Percentiles rank a stretch among this genome's conserved stretches.
These are phyloP conservation scores for Fusarium gaditjirri DNA, from an alignment of 2,329 filamentous ascomycete species.

Conservation along the genomic window DNA sequence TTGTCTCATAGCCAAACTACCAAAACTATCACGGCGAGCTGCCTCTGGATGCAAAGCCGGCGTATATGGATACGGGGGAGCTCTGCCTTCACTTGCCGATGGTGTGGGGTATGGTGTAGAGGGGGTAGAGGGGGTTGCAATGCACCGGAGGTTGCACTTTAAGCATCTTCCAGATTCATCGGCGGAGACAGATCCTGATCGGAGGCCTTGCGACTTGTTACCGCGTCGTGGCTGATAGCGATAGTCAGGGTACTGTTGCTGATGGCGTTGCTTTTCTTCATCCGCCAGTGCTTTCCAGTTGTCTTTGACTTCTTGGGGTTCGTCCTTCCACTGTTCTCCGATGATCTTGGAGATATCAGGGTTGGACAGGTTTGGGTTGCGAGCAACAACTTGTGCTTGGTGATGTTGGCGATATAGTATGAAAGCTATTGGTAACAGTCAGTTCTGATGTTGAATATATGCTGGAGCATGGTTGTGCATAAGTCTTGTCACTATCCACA, in stretches of 20 bases:
- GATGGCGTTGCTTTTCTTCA: slow-evolving; percentile 91
- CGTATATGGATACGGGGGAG: slow-evolving; percentile 36
- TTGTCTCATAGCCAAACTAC: slow-evolving; percentile 35
- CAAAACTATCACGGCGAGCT: slow-evolving; percentile 45
- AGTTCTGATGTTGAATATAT: slow-evolving; percentile 25
- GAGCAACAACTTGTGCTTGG: slow-evolving; percentile 81
- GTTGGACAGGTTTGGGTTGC: slow-evolving; percentile 90
- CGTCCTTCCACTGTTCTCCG: slow-evolving; percentile 87
- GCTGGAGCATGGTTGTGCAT: neutral
- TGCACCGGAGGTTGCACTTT: slow-evolving; percentile 77
- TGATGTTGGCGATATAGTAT: slow-evolving; percentile 96
- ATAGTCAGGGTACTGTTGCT: slow-evolving; percentile 91
- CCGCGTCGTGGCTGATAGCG: slow-evolving; percentile 88
- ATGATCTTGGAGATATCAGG: slow-evolving; percentile 98
- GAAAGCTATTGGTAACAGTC: slow-evolving; percentile 73
- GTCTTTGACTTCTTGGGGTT: slow-evolving; percentile 78
- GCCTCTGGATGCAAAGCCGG: slow-evolving; percentile 36
- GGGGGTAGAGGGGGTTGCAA: slow-evolving; percentile 70
- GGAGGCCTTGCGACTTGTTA: slow-evolving; percentile 47
- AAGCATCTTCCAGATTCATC: slow-evolving; percentile 70
- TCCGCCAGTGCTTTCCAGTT: slow-evolving; percentile 92
- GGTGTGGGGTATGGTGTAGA: slow-evolving; percentile 57
- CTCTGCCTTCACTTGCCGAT: slow-evolving; percentile 44
- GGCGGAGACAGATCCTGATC: slow-evolving; percentile 50
- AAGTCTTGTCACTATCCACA: slow-evolving; percentile 10